Percentiles rank a stretch among this genome's conserved stretches.
These are phyloP conservation scores for Fusarium incarnatum DNA, from an alignment of 2,329 filamentous ascomycete species.

Conservation along the genomic window DNA sequence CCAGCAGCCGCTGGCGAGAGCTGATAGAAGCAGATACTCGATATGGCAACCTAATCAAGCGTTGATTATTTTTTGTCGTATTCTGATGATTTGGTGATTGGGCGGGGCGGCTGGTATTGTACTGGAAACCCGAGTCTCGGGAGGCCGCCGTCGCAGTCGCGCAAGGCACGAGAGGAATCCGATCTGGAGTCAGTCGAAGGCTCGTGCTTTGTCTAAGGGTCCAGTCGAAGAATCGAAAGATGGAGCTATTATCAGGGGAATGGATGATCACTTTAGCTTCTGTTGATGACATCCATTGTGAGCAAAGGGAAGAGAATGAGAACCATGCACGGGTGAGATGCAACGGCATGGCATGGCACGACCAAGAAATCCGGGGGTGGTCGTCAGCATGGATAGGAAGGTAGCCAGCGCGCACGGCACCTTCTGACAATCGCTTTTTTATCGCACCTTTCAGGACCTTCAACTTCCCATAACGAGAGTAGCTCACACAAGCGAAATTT, in stretches of 20 bases:
- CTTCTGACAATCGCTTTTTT: constrained; percentile 35
- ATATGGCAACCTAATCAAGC: constrained; percentile 21
- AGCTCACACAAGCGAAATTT: constrained; percentile 7
- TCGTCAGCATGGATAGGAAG: constrained; percentile 31
- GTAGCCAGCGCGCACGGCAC: constrained; percentile 3
- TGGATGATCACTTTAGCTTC: constrained; percentile 21
- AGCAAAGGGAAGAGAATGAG: constrained; percentile 10
- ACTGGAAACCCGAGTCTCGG: constrained; percentile 29
- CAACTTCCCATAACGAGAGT: constrained; percentile 24
- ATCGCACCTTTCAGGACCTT: constrained; percentile 31
- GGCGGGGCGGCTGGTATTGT: constrained; percentile 39
- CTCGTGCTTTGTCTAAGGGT: constrained; percentile 29
- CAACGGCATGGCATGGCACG: constrained; percentile 30
- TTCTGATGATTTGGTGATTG: constrained; percentile 23
- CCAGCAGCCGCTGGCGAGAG: constrained; percentile 42
- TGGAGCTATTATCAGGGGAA: constrained; percentile 7
- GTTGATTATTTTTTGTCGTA: constrained; percentile 28
- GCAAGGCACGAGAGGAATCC: constrained; percentile 28
- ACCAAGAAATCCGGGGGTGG: constrained; percentile 34
- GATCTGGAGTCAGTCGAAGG: constrained; percentile 33
- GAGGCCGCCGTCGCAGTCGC: constrained; percentile 46
- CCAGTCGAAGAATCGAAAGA: constrained; percentile 15
- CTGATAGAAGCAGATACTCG: constrained; percentile 32
- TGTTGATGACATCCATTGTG: constrained; percentile 44
- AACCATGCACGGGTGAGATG: constrained; percentile 27